phyloP scores from a whole-genome alignment of 2,329 filamentous ascomycete species.

The Leptodontidium sp. region DNA sequence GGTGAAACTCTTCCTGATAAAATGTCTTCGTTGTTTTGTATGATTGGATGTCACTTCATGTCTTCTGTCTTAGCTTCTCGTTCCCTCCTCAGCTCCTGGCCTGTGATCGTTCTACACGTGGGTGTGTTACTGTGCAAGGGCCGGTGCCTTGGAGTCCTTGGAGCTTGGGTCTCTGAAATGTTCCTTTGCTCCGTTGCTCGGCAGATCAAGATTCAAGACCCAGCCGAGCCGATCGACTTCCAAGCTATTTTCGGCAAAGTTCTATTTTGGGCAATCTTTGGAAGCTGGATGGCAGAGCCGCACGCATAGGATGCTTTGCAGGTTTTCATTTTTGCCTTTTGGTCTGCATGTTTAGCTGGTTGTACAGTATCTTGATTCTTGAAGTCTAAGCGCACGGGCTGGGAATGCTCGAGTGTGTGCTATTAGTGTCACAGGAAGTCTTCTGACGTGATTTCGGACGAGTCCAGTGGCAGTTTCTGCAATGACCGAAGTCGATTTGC shows the following conservation, averaged over 20 bases:
- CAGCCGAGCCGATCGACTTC: not conserved
- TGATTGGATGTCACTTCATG: not conserved
- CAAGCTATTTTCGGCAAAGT: constrained; percentile 2
- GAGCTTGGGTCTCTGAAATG: not conserved
- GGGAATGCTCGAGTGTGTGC: not conserved
- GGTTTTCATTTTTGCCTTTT: constrained; percentile 14
- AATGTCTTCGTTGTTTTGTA: not conserved
- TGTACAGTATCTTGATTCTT: too few relatives aligned
- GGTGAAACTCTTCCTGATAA: not conserved
- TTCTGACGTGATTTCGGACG: not conserved
- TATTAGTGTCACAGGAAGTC: not conserved
- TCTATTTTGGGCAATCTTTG: not conserved
- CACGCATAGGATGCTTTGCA: constrained; percentile 7
- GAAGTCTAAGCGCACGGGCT: not conserved
- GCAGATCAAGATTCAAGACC: not conserved
- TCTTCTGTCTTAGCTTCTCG: constrained; percentile 1
- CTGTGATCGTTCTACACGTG: constrained; percentile 1
- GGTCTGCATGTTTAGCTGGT: not conserved
- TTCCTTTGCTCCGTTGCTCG: not conserved
- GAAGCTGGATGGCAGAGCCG: not conserved
- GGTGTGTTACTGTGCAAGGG: not conserved
- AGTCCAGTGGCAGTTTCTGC: not conserved
- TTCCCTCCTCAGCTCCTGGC: not conserved
- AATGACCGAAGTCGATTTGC: not conserved
- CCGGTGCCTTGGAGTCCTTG: not conserved